Base-by-base conservation (phyloP, 805 yeast genomes). In the Yarrowia sp. region DNA sequence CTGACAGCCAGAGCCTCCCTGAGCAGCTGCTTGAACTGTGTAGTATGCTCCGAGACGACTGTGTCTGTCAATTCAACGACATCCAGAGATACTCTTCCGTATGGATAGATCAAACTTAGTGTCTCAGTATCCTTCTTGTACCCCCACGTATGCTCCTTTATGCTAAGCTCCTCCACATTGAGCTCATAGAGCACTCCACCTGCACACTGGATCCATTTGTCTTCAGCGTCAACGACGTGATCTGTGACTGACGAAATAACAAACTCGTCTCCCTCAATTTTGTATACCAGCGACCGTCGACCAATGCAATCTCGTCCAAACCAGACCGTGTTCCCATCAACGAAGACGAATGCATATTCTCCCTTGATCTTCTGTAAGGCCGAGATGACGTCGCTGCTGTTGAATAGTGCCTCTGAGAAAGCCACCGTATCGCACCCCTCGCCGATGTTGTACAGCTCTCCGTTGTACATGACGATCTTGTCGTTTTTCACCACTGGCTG, bases 281-380 rank as follows among this genome's bases (percentile, higher is more conserved):
- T 65, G 67, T 80, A 88, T 8, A 86, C 75, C 36, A 94, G 76
- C 21, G 97, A 87, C 65, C 97, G 79, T 68, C 87, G 86, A 0
- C 99, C 99, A 27, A 90, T 75, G 0, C 77, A 68, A 71, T 94
- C 99, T 66, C 96, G 81, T 0, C 96, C 97, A 75, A 91, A 94
- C 75, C 82, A 87, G 0, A 90, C 66, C 29, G 63, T 71, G 0
- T 31, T 19, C 0, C 74, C 65, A 16, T 85, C 72, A 66, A 78
- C 72, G 72, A 71, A 71, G 76, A 84, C 74, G 62, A 78, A 75
- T 0, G 99, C 94, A 77, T 86, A 94, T 69, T 93, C 99, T 1
- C 99, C 99, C 29, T 81, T 79, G 18, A 90, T 67, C 1, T 55
- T 59, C 7, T 74, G 69, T 1, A 90, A 69, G 0, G 83, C 74